Base-by-base conservation (phyloP, 192 early-diverging fungal genomes). In the Backusella tarrabulga region DNA sequence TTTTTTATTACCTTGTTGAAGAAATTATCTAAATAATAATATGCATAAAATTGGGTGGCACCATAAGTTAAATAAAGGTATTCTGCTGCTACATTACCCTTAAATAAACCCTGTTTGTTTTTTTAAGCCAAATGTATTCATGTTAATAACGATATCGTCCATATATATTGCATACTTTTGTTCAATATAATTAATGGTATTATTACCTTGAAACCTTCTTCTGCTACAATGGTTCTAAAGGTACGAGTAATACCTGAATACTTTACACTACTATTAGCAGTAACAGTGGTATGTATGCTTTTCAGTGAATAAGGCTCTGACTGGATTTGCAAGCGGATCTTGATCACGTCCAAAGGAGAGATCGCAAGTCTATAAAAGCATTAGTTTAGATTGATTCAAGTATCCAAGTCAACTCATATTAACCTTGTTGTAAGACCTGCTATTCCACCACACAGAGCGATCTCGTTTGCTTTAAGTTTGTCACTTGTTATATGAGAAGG, bases 11-110 rank as follows among this genome's bases (percentile, higher is more conserved):
- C 73, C 34, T 76, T 77, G 19, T 86, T 81, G 21, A 88, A 70
- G 40, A 80, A 69, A 40, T 63, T 23, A 29, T 87, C 88, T n/a
- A 90, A 77, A 46, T 90, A 79, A 68, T 90, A 80, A 67, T 94
- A 96, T 11, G 87, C 81, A 34, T 91, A 81, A 73, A 97, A 98
- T 83, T 98, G 97, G 6, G 88, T 80, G 0, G 91, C 94, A 6
- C 96, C 95, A 78, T 97, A 98, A 15, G 92, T 88, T 54, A 98
- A 79, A 76, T 98, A 98, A 9, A 98, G 85, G 71, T 93, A 95
- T 80, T 95, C 94, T 15, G 97, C 97, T 0, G 95, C 89, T 78
- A 95, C 81, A 66, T 98, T 98, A 40, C 97, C 97, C 71, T 97
- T 97, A 89, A 94, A 98, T 41, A 97, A 84, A 12, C 91, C 95